These are phyloP conservation scores for Amoebophrya sp. DNA, from an alignment of 169 alveolate species.

Conservation along the genomic window DNA sequence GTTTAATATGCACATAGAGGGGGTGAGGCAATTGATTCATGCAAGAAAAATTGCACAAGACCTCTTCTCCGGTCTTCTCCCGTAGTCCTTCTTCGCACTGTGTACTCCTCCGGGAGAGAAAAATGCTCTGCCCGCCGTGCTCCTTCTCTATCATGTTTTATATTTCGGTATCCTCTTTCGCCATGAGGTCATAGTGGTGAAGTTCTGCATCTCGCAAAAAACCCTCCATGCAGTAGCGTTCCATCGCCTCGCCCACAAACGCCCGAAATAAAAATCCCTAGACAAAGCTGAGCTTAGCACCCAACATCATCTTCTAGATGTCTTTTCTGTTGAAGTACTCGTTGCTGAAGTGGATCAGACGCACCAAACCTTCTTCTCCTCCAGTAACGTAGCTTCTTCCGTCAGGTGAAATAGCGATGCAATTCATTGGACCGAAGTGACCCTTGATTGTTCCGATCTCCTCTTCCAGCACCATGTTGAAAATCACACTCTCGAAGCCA, in stretches of 20 bases:
- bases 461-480: conserved; percentile 77
- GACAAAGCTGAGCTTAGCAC: too few relatives aligned
- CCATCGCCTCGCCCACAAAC: not conserved
- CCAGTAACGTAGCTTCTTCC: conserved; percentile 87
- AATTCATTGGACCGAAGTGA: conserved; percentile 91
- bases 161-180: too few relatives aligned
- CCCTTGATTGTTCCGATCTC: conserved; percentile 88
- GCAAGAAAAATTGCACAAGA: too few relatives aligned
- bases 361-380: conserved; percentile 89
- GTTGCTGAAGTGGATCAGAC: conserved; percentile 81
- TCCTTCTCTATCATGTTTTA: too few relatives aligned
- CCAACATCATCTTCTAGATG: not conserved
- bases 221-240: not conserved
- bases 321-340: conserved; percentile 64
- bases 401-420: conserved; percentile 79
- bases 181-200: not conserved
- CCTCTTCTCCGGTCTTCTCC: too few relatives aligned
- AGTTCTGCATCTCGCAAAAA: not conserved
- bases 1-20: too few relatives aligned
- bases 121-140: too few relatives aligned
- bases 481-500: conserved; percentile 81
- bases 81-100: too few relatives aligned
- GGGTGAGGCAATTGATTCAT: too few relatives aligned
- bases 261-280: too few relatives aligned
- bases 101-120: too few relatives aligned